These are phyloP conservation scores for Boletus edulis DNA, from an alignment of 768 basidiomycete species.

Conservation along the genomic window DNA sequence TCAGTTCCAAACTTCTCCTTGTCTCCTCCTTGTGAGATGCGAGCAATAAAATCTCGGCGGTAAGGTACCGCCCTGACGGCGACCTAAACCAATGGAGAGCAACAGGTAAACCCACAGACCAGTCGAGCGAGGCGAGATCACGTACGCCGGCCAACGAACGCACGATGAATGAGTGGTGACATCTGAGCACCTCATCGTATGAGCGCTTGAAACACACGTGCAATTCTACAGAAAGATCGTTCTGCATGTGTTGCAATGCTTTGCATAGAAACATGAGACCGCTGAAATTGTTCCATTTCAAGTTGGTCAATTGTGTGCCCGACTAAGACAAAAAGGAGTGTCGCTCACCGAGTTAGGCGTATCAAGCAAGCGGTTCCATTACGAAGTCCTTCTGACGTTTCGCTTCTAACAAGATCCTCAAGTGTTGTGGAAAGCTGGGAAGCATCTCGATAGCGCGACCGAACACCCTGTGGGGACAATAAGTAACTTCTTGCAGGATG, in stretches of 20 bases:
- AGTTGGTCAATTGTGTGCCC: background rate
- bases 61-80: slow-evolving; percentile 62
- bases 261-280: slow-evolving; percentile 67
- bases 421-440: slow-evolving; percentile 49
- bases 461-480: slow-evolving; percentile 55
- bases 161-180: slow-evolving; percentile 66
- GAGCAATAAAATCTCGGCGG: slow-evolving; percentile 60
- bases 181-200: slow-evolving; percentile 64
- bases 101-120: background rate
- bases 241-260: slow-evolving; percentile 65
- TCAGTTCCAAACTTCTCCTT: slow-evolving; percentile 56
- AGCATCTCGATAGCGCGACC: slow-evolving; percentile 46
- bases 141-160: slow-evolving; percentile 44
- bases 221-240: slow-evolving; percentile 49
- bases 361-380: slow-evolving; percentile 62
- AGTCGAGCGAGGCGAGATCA: slow-evolving; percentile 3
- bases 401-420: slow-evolving; percentile 57
- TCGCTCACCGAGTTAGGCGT: slow-evolving; percentile 58
- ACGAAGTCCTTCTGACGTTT: slow-evolving; percentile 40
- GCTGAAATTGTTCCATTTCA: slow-evolving; percentile 32
- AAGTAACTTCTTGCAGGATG: slow-evolving; percentile 10
- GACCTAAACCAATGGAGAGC: slow-evolving; percentile 35
- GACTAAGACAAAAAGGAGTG: slow-evolving; percentile 18
- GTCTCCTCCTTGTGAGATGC: slow-evolving; percentile 63
- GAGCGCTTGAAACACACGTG: slow-evolving; percentile 68